Percentiles rank a stretch among this genome's conserved stretches.
Conservation (phyloP, 2,329 filamentous ascomycete species). For the Fusarium coffeatum region DNA sequence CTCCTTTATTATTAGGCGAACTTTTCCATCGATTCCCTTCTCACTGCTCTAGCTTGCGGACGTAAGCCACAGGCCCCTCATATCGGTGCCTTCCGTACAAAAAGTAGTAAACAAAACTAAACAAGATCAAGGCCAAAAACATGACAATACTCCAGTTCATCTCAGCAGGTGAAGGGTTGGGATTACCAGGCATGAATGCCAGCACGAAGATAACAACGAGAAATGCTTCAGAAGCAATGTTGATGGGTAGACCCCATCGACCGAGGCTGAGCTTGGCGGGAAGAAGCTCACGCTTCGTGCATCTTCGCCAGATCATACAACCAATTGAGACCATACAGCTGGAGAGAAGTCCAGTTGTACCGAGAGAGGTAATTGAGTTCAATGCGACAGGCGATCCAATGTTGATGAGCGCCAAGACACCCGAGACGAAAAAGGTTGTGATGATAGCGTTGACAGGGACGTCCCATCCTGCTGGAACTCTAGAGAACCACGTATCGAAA, state of each 20-base stretch:
- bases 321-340: slow-evolving; percentile 42
- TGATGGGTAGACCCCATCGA: slow-evolving; percentile 30
- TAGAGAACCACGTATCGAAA: slow-evolving; percentile 40
- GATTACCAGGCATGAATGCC: slow-evolving; percentile 41
- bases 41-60: slow-evolving; percentile 26
- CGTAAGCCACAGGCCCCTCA: slow-evolving; percentile 36
- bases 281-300: slow-evolving; percentile 23
- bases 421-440: slow-evolving; percentile 33
- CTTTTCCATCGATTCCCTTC: too few relatives aligned
- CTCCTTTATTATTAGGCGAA: too few relatives aligned
- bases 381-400: slow-evolving; percentile 37
- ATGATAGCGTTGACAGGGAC: slow-evolving; percentile 39
- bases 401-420: slow-evolving; percentile 38
- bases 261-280: slow-evolving; percentile 36
- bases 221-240: slow-evolving; percentile 36
- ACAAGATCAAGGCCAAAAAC: slow-evolving; percentile 13
- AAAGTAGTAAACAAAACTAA: slow-evolving; percentile 31
- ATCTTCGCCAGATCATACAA: slow-evolving; percentile 42
- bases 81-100: slow-evolving; percentile 31
- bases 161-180: slow-evolving; percentile 20
- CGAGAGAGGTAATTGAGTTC: slow-evolving; percentile 38
- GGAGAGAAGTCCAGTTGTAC: slow-evolving; percentile 33
- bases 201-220: slow-evolving; percentile 36
- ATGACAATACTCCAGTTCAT: slow-evolving; percentile 44
- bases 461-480: slow-evolving; percentile 29